Evolutionary conservation across 352 stramenopile species (phyloP), one percentile per base, ranked within the genome.

Genomic region (Globisporangium emineosum): DNA sequence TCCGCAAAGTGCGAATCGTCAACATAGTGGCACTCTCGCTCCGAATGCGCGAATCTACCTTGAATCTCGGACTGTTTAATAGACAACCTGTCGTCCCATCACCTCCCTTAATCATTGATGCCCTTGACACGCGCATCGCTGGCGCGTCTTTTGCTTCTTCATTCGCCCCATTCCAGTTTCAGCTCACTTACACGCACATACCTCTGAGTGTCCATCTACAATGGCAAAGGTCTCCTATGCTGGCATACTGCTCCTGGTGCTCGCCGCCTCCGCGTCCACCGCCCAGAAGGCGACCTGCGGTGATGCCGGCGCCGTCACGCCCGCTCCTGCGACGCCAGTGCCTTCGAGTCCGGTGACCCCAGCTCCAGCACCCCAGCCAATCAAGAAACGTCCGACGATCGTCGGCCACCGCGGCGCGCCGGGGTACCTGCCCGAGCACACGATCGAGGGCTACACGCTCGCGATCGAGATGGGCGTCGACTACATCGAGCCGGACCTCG

Each of bases 401-500:
- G 73, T 89, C 30, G 88, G 72, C 19, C 93, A 98, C 78, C 88
- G 93, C 17, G 93, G 91, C 6, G 90, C 91, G 2, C 86, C 88
- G 0, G 91, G 83, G n/a, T 93, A 97, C 72, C 66, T 98, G 19
- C 91, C 93, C 2, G 90, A 98, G 65, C 89, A 98, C 69, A 95
- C 93, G 33, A 73, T 98, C 62, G 75, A 81, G 58, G 84, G 81
- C 15, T 98, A 98, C 75, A 88, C 83, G 52, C 73, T 98, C 17
- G 91, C 91, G 53, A 83, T 97, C 30, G 79, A 97, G 62, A 75
- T 91, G 9, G 89, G 90, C 19, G 82, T 93, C 9, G 88, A 98
- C 68, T 95, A 89, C 57, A 97, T 98, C 45, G 91, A 98, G 73
- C 86, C 90, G 12, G 91, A 98, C 72, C 77, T 98, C 58, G 89